Evolutionary conservation across 2,329 filamentous ascomycete genomes (phyloP), one percentile per base, ranked within the genome.

Genomic region (Ustulina deusta): DNA sequence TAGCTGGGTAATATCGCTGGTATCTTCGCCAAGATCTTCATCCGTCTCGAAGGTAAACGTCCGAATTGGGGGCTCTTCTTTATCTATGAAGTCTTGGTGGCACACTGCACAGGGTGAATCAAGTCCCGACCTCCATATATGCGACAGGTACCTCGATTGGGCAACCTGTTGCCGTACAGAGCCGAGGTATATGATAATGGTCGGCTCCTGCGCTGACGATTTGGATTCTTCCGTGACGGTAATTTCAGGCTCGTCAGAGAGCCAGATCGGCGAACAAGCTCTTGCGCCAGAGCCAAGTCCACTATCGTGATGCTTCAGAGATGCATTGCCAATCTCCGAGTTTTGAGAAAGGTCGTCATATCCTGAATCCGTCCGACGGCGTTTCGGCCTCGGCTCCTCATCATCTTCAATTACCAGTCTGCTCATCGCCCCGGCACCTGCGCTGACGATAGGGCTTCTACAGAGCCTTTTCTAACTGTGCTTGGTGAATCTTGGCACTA

Each of bases 181-280:
- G 22, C 66, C 62, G 17, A 68, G 32, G 44, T 68, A 59, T 38
- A 65, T 59, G 49, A 42, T 59, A 36, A 68, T 65, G 17, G 17
- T 48, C 7, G 66, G 62, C 38, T 68, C 66, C 6, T 58, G 51
- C 13, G 22, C 3, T 40, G 20, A 49, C 3, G 57, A 17, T 27
- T 59, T 68, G 17, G 51, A 40, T 36, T 61, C 61, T 40, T 65
- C 61, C 1, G 66, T 61, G 44, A 68, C 29, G 6, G 44, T 54
- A 20, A 68, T 17, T n/a, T 65, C 66, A 22, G 40, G 66, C 22
- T 68, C 61, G 25, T 68, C 51, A 6, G 66, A 68, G n/a, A 68
- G 51, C 2, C 55, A 32, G 17, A 68, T 68, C 25, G 62, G 66
- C 11, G 66, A 68, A n/a, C 40, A 61, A 11, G 66, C 61, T 46